Evolutionary conservation across 805 yeast species (phyloP).

Genomic region (Barnettozyma pratensis): DNA sequence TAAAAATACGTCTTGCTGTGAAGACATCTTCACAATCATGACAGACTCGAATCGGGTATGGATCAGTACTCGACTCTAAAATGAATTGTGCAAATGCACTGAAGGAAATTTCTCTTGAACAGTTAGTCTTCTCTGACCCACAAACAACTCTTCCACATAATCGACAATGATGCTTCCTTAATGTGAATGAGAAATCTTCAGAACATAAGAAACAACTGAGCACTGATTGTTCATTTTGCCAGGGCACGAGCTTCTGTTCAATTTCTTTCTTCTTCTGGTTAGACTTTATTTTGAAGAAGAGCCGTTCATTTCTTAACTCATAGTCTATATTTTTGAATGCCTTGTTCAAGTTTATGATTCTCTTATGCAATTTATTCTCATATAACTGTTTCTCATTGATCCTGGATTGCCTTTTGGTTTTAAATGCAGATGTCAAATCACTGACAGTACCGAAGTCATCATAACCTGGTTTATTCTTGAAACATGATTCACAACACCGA

Average conservation of each 20-base stretch:
- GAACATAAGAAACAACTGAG: slow-evolving; percentile 61
- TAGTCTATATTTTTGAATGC: slow-evolving; percentile 25
- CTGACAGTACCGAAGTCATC: slow-evolving; percentile 36
- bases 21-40: slow-evolving; percentile 59
- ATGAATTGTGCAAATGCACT: slow-evolving; percentile 16
- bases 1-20: slow-evolving; percentile 49
- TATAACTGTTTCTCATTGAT: slow-evolving; percentile 47
- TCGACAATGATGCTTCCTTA: slow-evolving; percentile 87
- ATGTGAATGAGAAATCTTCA: slow-evolving; percentile 46
- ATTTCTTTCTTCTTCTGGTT: slow-evolving; percentile 29
- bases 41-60: slow-evolving; percentile 54
- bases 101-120: slow-evolving; percentile 71
- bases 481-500: slow-evolving; percentile 65
- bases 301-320: slow-evolving; percentile 14
- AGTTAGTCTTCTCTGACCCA: slow-evolving; percentile 53
- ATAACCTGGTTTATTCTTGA: slow-evolving; percentile 47
- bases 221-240: slow-evolving; percentile 55
- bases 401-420: slow-evolving; percentile 33
- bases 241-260: slow-evolving; percentile 49
- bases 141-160: slow-evolving; percentile 83
- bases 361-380: slow-evolving; percentile 53
- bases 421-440: slow-evolving; percentile 45
- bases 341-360: slow-evolving; percentile 44
- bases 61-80: slow-evolving; percentile 19
- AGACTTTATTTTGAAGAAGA: slow-evolving; percentile 23